Percentiles rank a stretch among this genome's conserved stretches.
Conservation (phyloP, 495 filamentous ascomycete species). For the Amphirosellinia nigrospora region DNA sequence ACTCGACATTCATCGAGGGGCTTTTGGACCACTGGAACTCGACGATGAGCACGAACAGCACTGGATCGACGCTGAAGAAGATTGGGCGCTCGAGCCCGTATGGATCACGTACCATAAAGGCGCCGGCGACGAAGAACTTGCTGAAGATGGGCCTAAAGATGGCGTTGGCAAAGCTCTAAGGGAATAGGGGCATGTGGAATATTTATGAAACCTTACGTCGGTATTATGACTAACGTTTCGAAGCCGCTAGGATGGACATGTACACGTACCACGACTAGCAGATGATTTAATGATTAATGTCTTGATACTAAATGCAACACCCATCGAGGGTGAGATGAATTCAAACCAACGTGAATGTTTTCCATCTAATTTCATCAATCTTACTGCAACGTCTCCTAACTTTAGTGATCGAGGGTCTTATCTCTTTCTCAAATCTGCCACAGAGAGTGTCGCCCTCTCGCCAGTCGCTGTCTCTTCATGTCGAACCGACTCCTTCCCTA, state of each 20-base stretch:
- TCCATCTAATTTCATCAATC: not conserved
- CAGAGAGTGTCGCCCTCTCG: not conserved
- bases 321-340: not conserved
- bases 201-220: conserved; percentile 13
- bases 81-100: conserved; percentile 15
- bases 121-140: conserved; percentile 32
- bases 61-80: conserved; percentile 16
- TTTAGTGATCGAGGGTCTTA: not conserved
- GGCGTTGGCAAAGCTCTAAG: conserved; percentile 28
- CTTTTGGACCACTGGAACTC: conserved; percentile 34
- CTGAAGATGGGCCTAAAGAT: conserved; percentile 40
- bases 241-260: conserved; percentile 8
- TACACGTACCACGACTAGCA: conserved; percentile 10
- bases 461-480: not conserved
- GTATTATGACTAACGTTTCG: conserved; percentile 1
- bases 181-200: not conserved
- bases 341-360: not conserved
- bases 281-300: conserved; percentile 28
- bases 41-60: conserved; percentile 14
- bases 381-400: not conserved
- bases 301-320: conserved; percentile 17
- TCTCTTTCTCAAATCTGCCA: not conserved
- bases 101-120: conserved; percentile 28
- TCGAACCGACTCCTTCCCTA: conserved; percentile 9
- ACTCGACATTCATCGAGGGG: conserved; percentile 39